These are phyloP conservation scores for Rossbeevera mucosa DNA, from an alignment of 768 basidiomycete species.

Conservation along the genomic window DNA sequence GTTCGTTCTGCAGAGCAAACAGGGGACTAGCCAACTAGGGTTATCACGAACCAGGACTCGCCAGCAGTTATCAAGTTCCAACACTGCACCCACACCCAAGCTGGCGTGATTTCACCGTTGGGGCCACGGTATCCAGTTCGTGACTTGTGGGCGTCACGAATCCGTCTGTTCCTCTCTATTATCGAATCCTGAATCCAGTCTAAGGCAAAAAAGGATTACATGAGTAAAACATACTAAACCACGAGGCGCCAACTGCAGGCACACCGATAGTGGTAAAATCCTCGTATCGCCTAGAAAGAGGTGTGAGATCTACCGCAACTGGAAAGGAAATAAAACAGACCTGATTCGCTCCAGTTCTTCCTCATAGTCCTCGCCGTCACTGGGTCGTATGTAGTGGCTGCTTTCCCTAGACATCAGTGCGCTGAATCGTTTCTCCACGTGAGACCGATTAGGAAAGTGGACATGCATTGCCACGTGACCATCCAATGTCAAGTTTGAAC, in stretches of 20 bases:
- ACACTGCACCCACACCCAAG: slow-evolving; percentile 60
- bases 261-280: slow-evolving; percentile 93
- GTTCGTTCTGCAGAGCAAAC: background rate
- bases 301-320: slow-evolving; percentile 13
- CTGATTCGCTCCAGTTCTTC: slow-evolving; percentile 67
- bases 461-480: slow-evolving; percentile 14
- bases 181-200: slow-evolving; percentile 98
- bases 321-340: slow-evolving; percentile 32
- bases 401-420: slow-evolving; percentile 21
- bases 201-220: slow-evolving; percentile 28
- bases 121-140: slow-evolving; percentile 46
- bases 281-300: slow-evolving; percentile 70
- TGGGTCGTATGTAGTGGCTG: slow-evolving; percentile 23
- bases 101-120: slow-evolving; percentile 45
- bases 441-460: slow-evolving; percentile 1
- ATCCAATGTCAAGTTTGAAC: no score
- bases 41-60: slow-evolving; percentile 91
- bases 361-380: slow-evolving; percentile 42
- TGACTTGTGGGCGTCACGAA: slow-evolving; percentile 46
- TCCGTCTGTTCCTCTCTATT: slow-evolving; percentile 76
- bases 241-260: slow-evolving; percentile 20
- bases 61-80: slow-evolving; percentile 60
- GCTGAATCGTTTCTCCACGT: background rate
- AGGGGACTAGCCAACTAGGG: slow-evolving; percentile 73
- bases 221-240: slow-evolving; percentile 11